A percentile compares a stretch with the other conserved stretches of the same genome.
Conservation (phyloP, 1,284 basidiomycete genomes). For the Golubevia sp. region DNA sequence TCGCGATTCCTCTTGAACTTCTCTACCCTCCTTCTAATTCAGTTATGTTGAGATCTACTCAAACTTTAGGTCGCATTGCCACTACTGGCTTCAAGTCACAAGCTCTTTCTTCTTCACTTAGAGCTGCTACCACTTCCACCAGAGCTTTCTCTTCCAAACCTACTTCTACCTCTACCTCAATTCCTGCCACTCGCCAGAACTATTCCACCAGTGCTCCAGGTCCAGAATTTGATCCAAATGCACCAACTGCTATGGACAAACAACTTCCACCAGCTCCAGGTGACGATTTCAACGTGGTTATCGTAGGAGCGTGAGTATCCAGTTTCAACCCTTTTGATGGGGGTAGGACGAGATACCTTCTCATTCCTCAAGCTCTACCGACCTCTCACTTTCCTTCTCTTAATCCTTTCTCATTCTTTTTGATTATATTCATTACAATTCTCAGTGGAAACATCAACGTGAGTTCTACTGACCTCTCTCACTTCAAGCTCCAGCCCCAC, state of each 20-base stretch:
- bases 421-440: not conserved
- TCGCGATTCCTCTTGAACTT: too few species aligned
- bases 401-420: not conserved
- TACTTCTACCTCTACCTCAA: too few species aligned
- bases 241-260: conserved; percentile 57
- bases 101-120: too few species aligned
- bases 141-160: too few species aligned
- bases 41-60: too few species aligned
- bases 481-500: too few species aligned
- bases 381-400: not conserved
- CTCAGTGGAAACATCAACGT: conserved; percentile 50
- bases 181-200: not conserved
- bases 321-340: too few species aligned
- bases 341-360: not conserved
- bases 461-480: conserved; percentile 11
- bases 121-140: too few species aligned
- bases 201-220: not conserved
- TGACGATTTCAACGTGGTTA: conserved; percentile 58
- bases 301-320: conserved; percentile 42
- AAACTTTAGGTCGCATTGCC: too few species aligned
- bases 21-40: too few species aligned
- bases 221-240: conserved; percentile 44
- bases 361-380: not conserved
- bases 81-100: too few species aligned
- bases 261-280: conserved; percentile 54